Conservation (phyloP, 768 basidiomycete genomes). For the Imleria badia region DNA sequence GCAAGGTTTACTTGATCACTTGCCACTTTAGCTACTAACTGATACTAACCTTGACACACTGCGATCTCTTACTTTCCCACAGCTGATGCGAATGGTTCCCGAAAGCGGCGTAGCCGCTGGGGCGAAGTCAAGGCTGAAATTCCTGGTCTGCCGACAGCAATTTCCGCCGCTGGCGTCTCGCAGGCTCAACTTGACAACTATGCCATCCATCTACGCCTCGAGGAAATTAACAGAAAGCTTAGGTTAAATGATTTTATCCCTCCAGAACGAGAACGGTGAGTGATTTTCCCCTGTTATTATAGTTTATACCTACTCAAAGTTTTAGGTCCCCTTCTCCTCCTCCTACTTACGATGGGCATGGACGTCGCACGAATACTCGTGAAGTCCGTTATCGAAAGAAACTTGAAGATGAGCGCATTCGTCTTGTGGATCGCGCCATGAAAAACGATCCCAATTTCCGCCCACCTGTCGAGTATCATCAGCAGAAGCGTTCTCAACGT, state of each 20-base stretch:
- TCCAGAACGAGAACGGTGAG: slow-evolving; percentile 87
- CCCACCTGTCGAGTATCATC: slow-evolving; percentile 94
- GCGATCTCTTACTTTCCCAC: slow-evolving; percentile 41
- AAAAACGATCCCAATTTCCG: slow-evolving; percentile 98
- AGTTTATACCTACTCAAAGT: slow-evolving; percentile 13
- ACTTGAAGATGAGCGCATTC: slow-evolving; percentile 87
- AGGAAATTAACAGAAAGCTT: slow-evolving; percentile 96
- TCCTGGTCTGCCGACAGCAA: slow-evolving; percentile 91
- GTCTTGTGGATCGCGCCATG: slow-evolving; percentile 93
- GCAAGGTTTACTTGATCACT: slow-evolving; percentile 32
- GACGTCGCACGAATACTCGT: slow-evolving; percentile 96
- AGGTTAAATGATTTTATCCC: slow-evolving; percentile 93
- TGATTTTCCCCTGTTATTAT: not conserved
- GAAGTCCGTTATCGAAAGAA: slow-evolving; percentile 98
- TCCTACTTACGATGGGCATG: slow-evolving; percentile 95
- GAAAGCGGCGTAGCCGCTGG: slow-evolving; percentile 97
- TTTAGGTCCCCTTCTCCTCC: slow-evolving; percentile 91
- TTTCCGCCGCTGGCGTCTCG: slow-evolving; percentile 89
- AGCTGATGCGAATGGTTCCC: slow-evolving; percentile 84
- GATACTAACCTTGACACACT: slow-evolving; percentile 57
- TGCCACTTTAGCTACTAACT: slow-evolving; percentile 39
- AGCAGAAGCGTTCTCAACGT: slow-evolving; percentile 89
- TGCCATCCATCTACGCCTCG: slow-evolving; percentile 91
- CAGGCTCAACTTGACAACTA: slow-evolving; percentile 97
- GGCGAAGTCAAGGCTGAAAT: slow-evolving; percentile 91